phyloP scores from a whole-genome alignment of 2,329 filamentous ascomycete genomes.

The Penicillium sp. region DNA sequence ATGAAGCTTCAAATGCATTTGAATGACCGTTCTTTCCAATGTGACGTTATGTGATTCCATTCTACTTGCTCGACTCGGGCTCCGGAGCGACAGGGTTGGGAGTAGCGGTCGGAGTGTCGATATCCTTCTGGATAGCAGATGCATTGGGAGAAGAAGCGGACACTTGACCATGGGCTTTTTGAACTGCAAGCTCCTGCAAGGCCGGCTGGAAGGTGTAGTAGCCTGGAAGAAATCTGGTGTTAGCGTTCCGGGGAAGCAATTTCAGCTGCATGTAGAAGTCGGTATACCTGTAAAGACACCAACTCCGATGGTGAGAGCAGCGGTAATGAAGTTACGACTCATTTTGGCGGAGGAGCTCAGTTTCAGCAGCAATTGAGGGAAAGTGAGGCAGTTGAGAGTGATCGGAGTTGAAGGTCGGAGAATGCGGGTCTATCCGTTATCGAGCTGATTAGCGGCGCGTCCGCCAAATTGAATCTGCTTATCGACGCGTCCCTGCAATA shows the following conservation, averaged over 20 bases:
- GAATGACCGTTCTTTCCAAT: background rate
- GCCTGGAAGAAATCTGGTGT: conserved; percentile 28
- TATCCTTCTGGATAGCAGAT: background rate
- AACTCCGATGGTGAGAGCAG: conserved; percentile 38
- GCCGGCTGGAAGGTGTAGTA: conserved; percentile 47
- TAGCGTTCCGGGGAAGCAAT: conserved; percentile 5
- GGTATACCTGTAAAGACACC: conserved; percentile 41
- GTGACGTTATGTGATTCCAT: background rate
- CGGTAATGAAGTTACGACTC: conserved; percentile 41
- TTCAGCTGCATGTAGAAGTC: too few species aligned
- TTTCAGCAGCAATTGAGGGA: background rate
- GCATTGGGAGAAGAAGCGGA: conserved; percentile 4
- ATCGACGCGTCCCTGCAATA: conserved; percentile 1
- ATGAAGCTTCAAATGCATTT: background rate
- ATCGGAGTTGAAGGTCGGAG: conserved; percentile 12
- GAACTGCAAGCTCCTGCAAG: conserved; percentile 36
- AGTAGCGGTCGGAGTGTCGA: background rate
- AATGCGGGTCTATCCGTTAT: conserved; percentile 19
- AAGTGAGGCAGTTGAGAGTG: background rate
- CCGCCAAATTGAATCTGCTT: conserved; percentile 20
- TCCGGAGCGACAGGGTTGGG: background rate
- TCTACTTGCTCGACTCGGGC: conserved; percentile 1
- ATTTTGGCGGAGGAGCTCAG: conserved; percentile 17
- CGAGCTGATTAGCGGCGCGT: conserved; percentile 26
- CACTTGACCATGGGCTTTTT: conserved; percentile 22